Conservation (phyloP, 129 eudicot genomes). For the Helianthus annuus region HanXRQr2.0-SUNRISE NC_035440.2:163845167-163845666, state of each 20-base stretch:
- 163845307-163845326: constrained; percentile 62
- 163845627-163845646: constrained; percentile 61
- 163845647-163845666: constrained; percentile 72
- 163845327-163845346: neutral
- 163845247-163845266: constrained; percentile 1
- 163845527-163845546: constrained; percentile 41
- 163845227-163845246: constrained; percentile 22
- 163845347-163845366: neutral
- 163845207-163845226: constrained; percentile 2
- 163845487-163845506: neutral
- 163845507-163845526: constrained; percentile 65
- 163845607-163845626: constrained; percentile 76
- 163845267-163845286: neutral
- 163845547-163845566: constrained; percentile 42
- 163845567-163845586: constrained; percentile 69
- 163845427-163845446: constrained; percentile 11
- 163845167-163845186: constrained; percentile 4
- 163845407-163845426: constrained; percentile 15
- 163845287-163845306: constrained; percentile 1
- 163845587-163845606: constrained; percentile 76
- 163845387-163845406: neutral
- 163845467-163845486: constrained; percentile 5
- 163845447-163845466: neutral
- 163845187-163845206: neutral
- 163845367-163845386: constrained; percentile 5